Percentiles rank a stretch among this genome's conserved stretches.
Conservation (phyloP, 2,329 filamentous ascomycete genomes). For the Fusarium torulosum region DNA sequence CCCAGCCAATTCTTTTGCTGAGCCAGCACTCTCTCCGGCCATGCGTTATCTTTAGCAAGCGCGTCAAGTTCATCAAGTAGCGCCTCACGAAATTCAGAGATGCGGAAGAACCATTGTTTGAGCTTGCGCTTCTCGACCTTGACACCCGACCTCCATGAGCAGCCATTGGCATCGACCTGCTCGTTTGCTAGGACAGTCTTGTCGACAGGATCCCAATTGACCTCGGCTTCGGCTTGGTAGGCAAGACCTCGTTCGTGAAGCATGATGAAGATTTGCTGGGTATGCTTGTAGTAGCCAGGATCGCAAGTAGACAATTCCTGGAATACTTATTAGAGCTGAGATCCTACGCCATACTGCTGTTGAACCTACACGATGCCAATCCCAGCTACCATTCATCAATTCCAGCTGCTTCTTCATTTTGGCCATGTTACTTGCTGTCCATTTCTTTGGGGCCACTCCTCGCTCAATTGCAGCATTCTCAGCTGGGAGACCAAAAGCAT, state of each 20-base stretch:
- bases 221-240: slow-evolving; percentile 84
- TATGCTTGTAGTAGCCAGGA: slow-evolving; percentile 89
- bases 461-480: slow-evolving; percentile 92
- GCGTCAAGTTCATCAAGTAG: slow-evolving; percentile 78
- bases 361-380: slow-evolving; percentile 82
- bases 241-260: slow-evolving; percentile 80
- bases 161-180: slow-evolving; percentile 88
- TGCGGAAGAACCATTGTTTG: slow-evolving; percentile 92
- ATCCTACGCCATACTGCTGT: too few species aligned
- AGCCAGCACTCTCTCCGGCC: slow-evolving; percentile 84
- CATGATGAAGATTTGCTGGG: slow-evolving; percentile 85
- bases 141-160: slow-evolving; percentile 88
- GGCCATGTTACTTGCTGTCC: slow-evolving; percentile 84
- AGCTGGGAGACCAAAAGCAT: slow-evolving; percentile 89
- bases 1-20: slow-evolving; percentile 94
- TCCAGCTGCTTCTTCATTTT: slow-evolving; percentile 87
- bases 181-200: slow-evolving; percentile 92
- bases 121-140: slow-evolving; percentile 83
- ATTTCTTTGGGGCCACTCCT: slow-evolving; percentile 79
- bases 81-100: slow-evolving; percentile 81
- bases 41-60: slow-evolving; percentile 72
- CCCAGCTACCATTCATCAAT: slow-evolving; percentile 83
- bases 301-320: slow-evolving; percentile 89
- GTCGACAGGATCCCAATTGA: slow-evolving; percentile 92
- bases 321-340: slow-evolving; percentile 22